phyloP scores from a whole-genome alignment of 2,329 filamentous ascomycete species.

The Penicillium sp. region DNA sequence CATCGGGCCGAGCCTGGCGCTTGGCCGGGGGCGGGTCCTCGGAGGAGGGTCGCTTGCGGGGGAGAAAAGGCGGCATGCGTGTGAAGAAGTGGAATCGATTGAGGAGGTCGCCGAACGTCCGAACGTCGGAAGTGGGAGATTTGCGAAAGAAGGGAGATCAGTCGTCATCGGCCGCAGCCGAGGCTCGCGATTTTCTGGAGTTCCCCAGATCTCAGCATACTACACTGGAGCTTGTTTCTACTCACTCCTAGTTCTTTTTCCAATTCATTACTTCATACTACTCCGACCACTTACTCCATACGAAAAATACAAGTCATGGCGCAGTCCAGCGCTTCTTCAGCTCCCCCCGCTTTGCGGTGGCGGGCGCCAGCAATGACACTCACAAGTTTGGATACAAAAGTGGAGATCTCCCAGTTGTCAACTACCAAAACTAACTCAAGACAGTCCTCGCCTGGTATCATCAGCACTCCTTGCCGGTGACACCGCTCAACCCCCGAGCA shows the following conservation, averaged over 20 bases:
- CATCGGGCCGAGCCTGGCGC: slow-evolving; percentile 32
- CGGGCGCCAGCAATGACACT: slow-evolving; percentile 82
- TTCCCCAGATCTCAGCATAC: background rate
- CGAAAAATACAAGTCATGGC: slow-evolving; percentile 9
- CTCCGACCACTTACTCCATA: background rate
- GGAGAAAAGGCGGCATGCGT: slow-evolving; percentile 51
- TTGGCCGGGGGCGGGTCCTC: slow-evolving; percentile 39
- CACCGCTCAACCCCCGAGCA: slow-evolving; percentile 77
- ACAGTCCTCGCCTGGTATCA: slow-evolving; percentile 91
- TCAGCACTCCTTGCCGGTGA: slow-evolving; percentile 71
- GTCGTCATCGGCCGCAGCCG: slow-evolving; percentile 20
- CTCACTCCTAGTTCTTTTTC: background rate
- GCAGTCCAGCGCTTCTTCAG: slow-evolving; percentile 79
- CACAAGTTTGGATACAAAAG: slow-evolving; percentile 88
- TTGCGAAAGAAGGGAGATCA: slow-evolving; percentile 9
- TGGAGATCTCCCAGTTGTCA: slow-evolving; percentile 41
- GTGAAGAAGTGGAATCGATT: background rate
- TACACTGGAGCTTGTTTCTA: too few relatives aligned
- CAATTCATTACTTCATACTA: background rate
- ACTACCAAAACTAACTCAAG: slow-evolving; percentile 12
- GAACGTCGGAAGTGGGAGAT: slow-evolving; percentile 13
- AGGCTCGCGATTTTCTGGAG: slow-evolving; percentile 17
- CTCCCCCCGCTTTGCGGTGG: slow-evolving; percentile 79
- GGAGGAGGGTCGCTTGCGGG: slow-evolving; percentile 44
- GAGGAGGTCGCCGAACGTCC: slow-evolving; percentile 5